Evolutionary conservation across 768 basidiomycete genomes (phyloP), one percentile per base, ranked within the genome.

Genomic region (Agrocybe pediades): DNA sequence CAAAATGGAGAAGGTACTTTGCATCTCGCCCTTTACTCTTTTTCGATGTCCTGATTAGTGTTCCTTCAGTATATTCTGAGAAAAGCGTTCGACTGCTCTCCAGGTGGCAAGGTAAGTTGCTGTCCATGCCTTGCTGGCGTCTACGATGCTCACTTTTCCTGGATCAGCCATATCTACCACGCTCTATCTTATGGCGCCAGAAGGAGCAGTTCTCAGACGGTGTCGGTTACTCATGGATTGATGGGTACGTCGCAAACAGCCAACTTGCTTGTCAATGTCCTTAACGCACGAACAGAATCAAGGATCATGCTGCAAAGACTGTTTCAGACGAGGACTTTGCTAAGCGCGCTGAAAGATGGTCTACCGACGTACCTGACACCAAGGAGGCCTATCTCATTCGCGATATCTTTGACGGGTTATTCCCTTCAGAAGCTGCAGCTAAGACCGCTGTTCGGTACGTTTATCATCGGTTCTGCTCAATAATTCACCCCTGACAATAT

Each of bases 191-290:
- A 39, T 99, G 97, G 97, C 83, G 97, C 52, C 97, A 99, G 70
- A 99, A 99, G 70, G 97, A 99, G 73, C 95, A 98, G 65, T 99
- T 99, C 76, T 98, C 95, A 1, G 97, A 99, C 65, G 97, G 97
- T 49, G 95, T 97, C 50, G 95, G 96, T 26, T 98, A 97, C 73
- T 95, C 94, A 26, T 98, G 96, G 95, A 98, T 98, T 65, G 95
- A 98, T 64, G 93, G 95, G 90, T 90, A 63, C 40, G 81, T 59
- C 26, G 41, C 25, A n/a, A 13, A 30, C 8, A 20, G 20, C 33
- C 16, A 45, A 23, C 15, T 20, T 24, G 17, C 11, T 2, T 30
- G 25, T 41, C 29, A 26, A 9, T 29, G 6, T 41, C 41, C 40
- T 41, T n/a, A 44, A 46, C 27, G 49, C 33, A 15, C 49, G 44